Conservation (phyloP, 2,329 filamentous ascomycete species). For the Sphaerostilbella broomeana region DNA sequence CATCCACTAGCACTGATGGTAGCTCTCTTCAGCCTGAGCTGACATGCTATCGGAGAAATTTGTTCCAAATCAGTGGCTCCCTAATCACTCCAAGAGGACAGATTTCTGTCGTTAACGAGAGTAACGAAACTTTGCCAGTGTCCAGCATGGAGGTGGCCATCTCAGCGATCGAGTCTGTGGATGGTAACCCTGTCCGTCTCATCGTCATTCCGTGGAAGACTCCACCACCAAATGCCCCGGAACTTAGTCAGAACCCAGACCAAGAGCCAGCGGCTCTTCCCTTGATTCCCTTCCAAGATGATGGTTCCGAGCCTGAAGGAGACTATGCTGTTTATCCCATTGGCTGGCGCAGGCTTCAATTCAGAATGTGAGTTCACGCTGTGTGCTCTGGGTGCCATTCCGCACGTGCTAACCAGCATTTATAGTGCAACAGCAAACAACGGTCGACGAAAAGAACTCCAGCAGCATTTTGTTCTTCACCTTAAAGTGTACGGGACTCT, state of each 20-base stretch:
- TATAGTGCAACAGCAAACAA: conserved; percentile 87
- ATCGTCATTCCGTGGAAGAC: conserved; percentile 99
- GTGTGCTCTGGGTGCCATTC: too few species aligned
- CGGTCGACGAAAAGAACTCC: conserved; percentile 84
- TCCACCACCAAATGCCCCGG: conserved; percentile 70
- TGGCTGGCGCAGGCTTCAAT: conserved; percentile 89
- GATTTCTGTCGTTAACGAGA: conserved; percentile 74
- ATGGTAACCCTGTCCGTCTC: conserved; percentile 84
- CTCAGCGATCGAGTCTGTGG: conserved; percentile 89
- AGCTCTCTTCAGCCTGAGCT: conserved; percentile 66
- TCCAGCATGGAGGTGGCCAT: conserved; percentile 79
- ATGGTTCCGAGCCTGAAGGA: conserved; percentile 55
- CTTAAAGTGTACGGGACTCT: conserved; percentile 81
- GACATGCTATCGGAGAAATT: conserved; percentile 90
- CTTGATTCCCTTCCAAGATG: conserved; percentile 60
- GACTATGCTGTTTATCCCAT: conserved; percentile 89
- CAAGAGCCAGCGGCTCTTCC: conserved; percentile 82
- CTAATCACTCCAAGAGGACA: conserved; percentile 73
- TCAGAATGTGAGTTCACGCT: conserved; percentile 59
- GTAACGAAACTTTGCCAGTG: conserved; percentile 77
- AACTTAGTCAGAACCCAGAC: conserved; percentile 59
- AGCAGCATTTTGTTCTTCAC: conserved; percentile 90
- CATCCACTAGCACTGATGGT: conserved; percentile 54
- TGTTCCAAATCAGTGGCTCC: conserved; percentile 92
- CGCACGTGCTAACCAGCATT: not conserved